Base-by-base conservation (phyloP, 768 basidiomycete species). In the Infundibulicybe gibba region DNA sequence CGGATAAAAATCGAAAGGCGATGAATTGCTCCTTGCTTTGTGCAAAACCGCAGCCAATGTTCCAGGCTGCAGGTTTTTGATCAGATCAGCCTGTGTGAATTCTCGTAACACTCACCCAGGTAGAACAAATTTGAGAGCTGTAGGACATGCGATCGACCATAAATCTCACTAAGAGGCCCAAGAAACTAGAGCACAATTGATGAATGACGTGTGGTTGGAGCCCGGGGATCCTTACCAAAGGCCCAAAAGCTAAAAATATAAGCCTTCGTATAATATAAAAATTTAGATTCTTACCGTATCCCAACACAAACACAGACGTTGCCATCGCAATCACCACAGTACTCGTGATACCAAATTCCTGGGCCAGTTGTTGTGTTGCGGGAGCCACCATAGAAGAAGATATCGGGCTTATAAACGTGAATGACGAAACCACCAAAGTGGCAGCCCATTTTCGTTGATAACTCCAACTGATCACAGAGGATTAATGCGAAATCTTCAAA, bases 381-480 rank as follows among this genome's bases (percentile, higher is more conserved):
- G 87, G 87, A 0, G 88, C 82, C 1, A 88, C 67, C 80, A 87
- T 87, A 3, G 85, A 78, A 3, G 88, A 90, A 0, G 86, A 80
- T 0, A 89, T 69, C 0, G 86, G 83, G 6, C 70, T 72, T 32
- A 87, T 83, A 57, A 87, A 83, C 0, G 85, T 83, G 58, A 85
- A 88, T 0, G 71, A 68, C 0, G 85, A 85, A 0, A 86, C 78
- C 21, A 85, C 71, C n/a, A 74, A 52, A 0, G 82, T 85, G 0
- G 79, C 79, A 0, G 70, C 75, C 86, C 84, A 86, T 70, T 84
- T 87, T 54, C 66, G 67, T 21, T 58, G 67, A 44, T 68, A 74
- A 3, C 69, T 57, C 85, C 85, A 86, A 57, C 85, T 81, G 45
- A 9, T 40, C 21, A 37, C 5, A 25, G 38, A 16, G 20, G 3